Evolutionary conservation across 352 stramenopile genomes (phyloP).

Genomic region (Phytophthora fragariae): DNA sequence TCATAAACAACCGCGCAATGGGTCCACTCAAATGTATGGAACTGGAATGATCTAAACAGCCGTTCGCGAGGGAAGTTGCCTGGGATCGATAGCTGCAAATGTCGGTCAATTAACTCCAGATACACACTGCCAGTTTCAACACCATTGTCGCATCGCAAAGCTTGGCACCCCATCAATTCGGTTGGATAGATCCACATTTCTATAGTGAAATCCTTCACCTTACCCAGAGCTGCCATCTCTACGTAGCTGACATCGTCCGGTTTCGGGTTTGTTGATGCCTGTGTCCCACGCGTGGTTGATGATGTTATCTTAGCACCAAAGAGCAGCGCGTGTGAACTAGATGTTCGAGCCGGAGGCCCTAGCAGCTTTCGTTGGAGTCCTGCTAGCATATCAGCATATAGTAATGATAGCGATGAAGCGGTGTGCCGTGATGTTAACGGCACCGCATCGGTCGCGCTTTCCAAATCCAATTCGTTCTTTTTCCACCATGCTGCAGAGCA

Average conservation of each 20-base stretch:
- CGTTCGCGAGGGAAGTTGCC: conserved; percentile 78
- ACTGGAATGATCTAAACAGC: conserved; percentile 61
- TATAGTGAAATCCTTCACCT: conserved; percentile 73
- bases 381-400: conserved; percentile 79
- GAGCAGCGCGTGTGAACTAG: conserved; percentile 64
- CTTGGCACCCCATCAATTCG: conserved; percentile 68
- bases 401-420: conserved; percentile 74
- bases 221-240: conserved; percentile 68
- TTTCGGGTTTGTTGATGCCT: conserved; percentile 43
- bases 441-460: conserved; percentile 14
- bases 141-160: conserved; percentile 79
- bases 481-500: conserved; percentile 68
- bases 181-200: conserved; percentile 85
- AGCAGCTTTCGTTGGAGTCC: conserved; percentile 71
- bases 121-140: conserved; percentile 75
- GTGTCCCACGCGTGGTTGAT: conserved; percentile 21
- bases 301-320: conserved; percentile 56
- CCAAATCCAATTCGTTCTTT: conserved; percentile 52
- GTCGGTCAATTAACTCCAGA: conserved; percentile 72
- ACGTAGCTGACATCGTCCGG: conserved; percentile 69
- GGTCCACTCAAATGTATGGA: conserved; percentile 73
- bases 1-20: conserved; percentile 75
- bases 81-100: conserved; percentile 74
- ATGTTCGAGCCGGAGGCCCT: conserved; percentile 21
- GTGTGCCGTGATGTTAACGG: conserved; percentile 56